A percentile compares a stretch with the other conserved stretches of the same genome.
These are phyloP conservation scores for Mariannaea elegans DNA, from an alignment of 2,329 filamentous ascomycete species.

Conservation along the genomic window DNA sequence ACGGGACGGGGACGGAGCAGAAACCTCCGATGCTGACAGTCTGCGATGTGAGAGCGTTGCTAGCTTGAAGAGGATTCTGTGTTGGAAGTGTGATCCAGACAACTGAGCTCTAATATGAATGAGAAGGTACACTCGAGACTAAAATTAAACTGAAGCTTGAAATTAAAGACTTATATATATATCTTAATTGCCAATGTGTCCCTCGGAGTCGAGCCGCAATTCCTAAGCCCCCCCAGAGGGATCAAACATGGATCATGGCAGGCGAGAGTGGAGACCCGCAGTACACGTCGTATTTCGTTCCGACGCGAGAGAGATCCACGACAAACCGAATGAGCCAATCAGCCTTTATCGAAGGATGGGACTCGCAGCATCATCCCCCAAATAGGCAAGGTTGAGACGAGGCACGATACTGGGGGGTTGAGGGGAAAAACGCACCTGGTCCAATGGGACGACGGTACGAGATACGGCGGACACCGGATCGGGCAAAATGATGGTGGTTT, in stretches of 20 bases:
- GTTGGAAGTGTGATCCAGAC: background rate
- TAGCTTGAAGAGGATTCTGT: background rate
- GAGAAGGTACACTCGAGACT: background rate
- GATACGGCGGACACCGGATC: slow-evolving; percentile 13
- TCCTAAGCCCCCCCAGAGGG: background rate
- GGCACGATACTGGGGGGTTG: background rate
- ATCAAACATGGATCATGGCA: slow-evolving; percentile 2
- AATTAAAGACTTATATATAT: slow-evolving; percentile 18
- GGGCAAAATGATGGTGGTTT: background rate
- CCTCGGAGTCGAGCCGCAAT: slow-evolving; percentile 12
- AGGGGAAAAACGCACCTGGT: background rate
- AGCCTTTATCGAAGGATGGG: background rate
- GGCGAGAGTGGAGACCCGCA: slow-evolving; percentile 10
- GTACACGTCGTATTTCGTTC: slow-evolving; percentile 20
- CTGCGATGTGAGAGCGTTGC: background rate
- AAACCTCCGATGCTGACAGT: slow-evolving; percentile 22
- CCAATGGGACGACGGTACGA: slow-evolving; percentile 19
- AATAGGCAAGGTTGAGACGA: slow-evolving; percentile 4
- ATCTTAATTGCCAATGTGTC: background rate
- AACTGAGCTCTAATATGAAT: background rate
- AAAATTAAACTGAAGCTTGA: background rate
- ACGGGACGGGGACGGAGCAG: slow-evolving; percentile 2
- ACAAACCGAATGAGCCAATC: background rate
- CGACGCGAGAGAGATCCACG: background rate
- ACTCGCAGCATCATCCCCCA: slow-evolving; percentile 20